Base-by-base conservation (phyloP, 2,329 filamentous ascomycete species). In the Penicillium frequentans region DNA sequence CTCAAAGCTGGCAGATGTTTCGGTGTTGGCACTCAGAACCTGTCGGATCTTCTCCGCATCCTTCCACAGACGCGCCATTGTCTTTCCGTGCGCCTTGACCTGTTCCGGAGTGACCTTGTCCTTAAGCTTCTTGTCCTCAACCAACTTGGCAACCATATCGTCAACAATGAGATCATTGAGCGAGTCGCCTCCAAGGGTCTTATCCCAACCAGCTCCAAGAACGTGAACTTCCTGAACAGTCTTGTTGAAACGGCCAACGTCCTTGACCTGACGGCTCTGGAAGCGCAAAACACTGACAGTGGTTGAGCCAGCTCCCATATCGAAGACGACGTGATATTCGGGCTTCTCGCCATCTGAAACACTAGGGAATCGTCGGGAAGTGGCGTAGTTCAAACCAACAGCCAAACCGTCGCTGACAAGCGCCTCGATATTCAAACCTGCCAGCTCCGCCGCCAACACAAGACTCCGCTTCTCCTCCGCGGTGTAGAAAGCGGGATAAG, bases 281-380 rank as follows among this genome's bases (percentile, higher is more conserved):
- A 99, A 96, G 68, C 88, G 89, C 72, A 99, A 78, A 52, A 99
- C 81, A 7, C 92, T 95, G 5, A 93, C 93, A 67, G 91, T 96
- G 31, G 93, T 90, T 46, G 91, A 97, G 5, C 95, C 95, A 64
- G 95, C 93, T 64, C 95, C 95, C 93, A 99, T 98, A 72, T 99
- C 95, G 70, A 95, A 99, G 29, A 99, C 86, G 73, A 99, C 79
- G 77, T 99, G 91, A 67, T 93, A 86, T 76, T 99, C 95, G 0
- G 95, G 89, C 79, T 92, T 92, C 63, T 85, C 89, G 54, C 91
- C 91, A 53, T 95, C 88, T 54, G 86, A 90, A 58, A 95, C 81
- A 67, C 86, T 91, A 37, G 93, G 91, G 75, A 98, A 99, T 16
- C 90, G 91, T 68, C 95, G 86, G 69, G 86, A 90, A 27, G 92